These are phyloP conservation scores for Penicillium steckii DNA, from an alignment of 495 filamentous ascomycete genomes.

Conservation along the genomic window DNA sequence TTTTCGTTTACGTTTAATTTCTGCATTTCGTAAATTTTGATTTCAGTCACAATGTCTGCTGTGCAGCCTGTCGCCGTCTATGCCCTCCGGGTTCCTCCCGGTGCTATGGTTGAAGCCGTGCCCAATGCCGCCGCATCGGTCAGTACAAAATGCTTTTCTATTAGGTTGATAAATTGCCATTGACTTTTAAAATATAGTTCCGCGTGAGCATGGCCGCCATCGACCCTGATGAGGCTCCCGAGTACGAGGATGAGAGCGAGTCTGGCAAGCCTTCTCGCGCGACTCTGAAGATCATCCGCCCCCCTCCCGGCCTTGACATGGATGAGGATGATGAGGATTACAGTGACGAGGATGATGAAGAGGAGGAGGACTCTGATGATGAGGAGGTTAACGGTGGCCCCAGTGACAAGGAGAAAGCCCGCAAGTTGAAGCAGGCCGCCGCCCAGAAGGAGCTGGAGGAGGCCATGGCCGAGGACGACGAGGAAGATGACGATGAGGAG, in stretches of 20 bases:
- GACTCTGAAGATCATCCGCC: conserved; percentile 86
- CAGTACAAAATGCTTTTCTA: conserved; percentile 37
- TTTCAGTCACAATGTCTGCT: conserved; percentile 46
- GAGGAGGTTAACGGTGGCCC: conserved; percentile 81
- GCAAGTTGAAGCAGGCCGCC: conserved; percentile 73
- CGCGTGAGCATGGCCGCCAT: conserved; percentile 98
- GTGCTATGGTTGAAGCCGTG: conserved; percentile 70
- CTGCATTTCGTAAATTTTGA: conserved; percentile 11
- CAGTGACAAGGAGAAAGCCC: conserved; percentile 83
- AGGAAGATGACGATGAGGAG: conserved; percentile 59
- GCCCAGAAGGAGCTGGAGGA: conserved; percentile 64
- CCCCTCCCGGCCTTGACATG: conserved; percentile 50
- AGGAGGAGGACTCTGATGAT: conserved; percentile 62
- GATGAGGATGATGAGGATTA: conserved; percentile 63
- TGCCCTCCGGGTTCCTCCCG: conserved; percentile 81
- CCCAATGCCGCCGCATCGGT: conserved; percentile 79
- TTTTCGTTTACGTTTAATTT: conserved; percentile 7
- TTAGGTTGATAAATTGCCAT: background rate
- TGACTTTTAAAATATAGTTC: conserved; percentile 55
- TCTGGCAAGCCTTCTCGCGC: conserved; percentile 65
- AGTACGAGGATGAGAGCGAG: conserved; percentile 61
- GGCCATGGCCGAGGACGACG: conserved; percentile 60
- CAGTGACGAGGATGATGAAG: conserved; percentile 58
- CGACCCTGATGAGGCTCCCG: conserved; percentile 76
- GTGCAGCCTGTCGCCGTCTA: conserved; percentile 80